phyloP scores from a whole-genome alignment of 1,139 yeast species.

The Suhomyces kunorum region DNA sequence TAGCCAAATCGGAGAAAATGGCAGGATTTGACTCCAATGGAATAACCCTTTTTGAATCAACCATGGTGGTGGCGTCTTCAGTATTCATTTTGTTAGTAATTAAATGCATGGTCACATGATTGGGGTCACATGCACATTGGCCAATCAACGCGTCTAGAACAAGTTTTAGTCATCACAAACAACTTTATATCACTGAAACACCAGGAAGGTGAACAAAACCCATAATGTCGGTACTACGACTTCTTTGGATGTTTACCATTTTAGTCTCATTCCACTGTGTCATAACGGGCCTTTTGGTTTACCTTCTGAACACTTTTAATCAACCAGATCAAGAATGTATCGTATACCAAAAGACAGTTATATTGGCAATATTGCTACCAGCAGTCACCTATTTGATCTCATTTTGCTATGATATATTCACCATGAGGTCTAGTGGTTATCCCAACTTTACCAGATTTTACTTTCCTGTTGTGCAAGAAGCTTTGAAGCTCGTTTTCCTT shows the following conservation, averaged over 20 bases:
- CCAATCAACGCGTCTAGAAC: conserved; percentile 4
- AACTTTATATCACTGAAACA: not conserved
- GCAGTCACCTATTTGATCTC: conserved; percentile 12
- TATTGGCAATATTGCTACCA: conserved; percentile 15
- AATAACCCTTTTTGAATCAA: conserved; percentile 45
- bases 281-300: not conserved
- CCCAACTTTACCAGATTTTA: conserved; percentile 16
- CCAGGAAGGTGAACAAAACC: not conserved
- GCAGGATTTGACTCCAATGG: conserved; percentile 93
- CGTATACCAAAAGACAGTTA: conserved; percentile 14
- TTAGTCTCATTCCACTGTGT: not conserved
- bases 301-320: conserved; percentile 1
- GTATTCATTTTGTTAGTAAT: not conserved
- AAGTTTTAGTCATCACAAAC: conserved; percentile 5
- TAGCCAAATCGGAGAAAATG: conserved; percentile 73
- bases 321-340: conserved; percentile 6
- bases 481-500: conserved; percentile 14
- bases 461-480: conserved; percentile 19
- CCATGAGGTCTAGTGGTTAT: conserved; percentile 11
- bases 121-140: not conserved
- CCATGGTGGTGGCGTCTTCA: conserved; percentile 1
- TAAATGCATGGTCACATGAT: too few species aligned
- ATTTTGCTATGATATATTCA: conserved; percentile 17
- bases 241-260: not conserved
- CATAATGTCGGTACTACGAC: conserved; percentile 4